Percentiles rank a stretch among this genome's conserved stretches.
Evolutionary conservation across 345 rosid species (phyloP).

Genomic region (Gossypioides kirkii): DNA sequence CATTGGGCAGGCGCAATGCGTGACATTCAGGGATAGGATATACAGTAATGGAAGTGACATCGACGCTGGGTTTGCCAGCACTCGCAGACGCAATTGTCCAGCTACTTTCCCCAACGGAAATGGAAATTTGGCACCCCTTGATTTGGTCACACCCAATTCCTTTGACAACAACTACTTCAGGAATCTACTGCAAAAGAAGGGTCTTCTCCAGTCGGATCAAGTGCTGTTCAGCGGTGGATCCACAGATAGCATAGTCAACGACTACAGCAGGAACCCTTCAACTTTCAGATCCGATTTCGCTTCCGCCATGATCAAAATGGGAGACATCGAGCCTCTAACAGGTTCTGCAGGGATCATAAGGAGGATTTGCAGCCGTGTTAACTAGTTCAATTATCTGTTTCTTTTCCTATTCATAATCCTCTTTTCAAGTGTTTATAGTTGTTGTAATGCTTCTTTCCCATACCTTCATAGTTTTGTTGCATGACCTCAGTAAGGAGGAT

Average conservation of each 20-base stretch:
- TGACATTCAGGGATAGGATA: slow-evolving; percentile 37
- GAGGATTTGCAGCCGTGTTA: slow-evolving; percentile 29
- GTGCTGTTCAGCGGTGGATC: slow-evolving; percentile 23
- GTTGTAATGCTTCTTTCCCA: too few species aligned
- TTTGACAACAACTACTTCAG: slow-evolving; percentile 55
- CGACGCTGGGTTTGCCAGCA: slow-evolving; percentile 40
- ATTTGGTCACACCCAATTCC: slow-evolving; percentile 44
- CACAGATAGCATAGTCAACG: slow-evolving; percentile 36
- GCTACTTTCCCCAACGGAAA: slow-evolving; percentile 15
- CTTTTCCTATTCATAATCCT: too few species aligned
- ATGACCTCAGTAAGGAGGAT: too few species aligned
- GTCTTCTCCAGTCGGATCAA: slow-evolving; percentile 50
- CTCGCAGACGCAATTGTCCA: slow-evolving; percentile 39
- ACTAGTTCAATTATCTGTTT: slow-evolving; percentile 10
- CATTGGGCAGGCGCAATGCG: slow-evolving; percentile 51
- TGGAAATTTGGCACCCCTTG: slow-evolving; percentile 34
- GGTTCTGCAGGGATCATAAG: slow-evolving; percentile 38
- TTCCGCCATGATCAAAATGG: slow-evolving; percentile 50
- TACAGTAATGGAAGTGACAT: slow-evolving; percentile 41
- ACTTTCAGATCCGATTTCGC: slow-evolving; percentile 32
- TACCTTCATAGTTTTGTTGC: too few species aligned
- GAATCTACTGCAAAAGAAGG: slow-evolving; percentile 46
- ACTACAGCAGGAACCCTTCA: slow-evolving; percentile 27
- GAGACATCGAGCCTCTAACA: slow-evolving; percentile 33
- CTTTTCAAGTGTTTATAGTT: too few species aligned